Evolutionary conservation across 148 eudicot species (phyloP), one percentile per base, ranked within the genome.

Genomic region (Vaccinium darrowii): DNA sequence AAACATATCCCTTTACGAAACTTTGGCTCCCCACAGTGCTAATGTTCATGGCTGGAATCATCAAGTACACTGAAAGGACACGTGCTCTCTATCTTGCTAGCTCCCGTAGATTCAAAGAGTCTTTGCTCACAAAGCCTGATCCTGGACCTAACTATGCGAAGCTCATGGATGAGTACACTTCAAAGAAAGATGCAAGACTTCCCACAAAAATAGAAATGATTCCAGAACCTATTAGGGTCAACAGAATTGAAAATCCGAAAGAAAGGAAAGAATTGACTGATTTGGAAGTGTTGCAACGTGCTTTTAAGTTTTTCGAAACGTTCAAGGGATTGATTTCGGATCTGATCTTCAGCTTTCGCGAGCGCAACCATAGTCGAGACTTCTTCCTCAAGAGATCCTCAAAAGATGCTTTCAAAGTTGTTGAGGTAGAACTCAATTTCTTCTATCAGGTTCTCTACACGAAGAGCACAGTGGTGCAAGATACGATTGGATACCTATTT

Each of bases 401-500:
- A 1, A 79, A 60, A 16, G 91, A 92, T 53, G 94, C 91, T 30
- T 92, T 92, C 76, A 77, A 81, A 79, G 82, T 92, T 9, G 86
- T 92, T 0, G 94, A 92, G 85, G 88, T 88, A 8, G 94, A 92
- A 80, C 88, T 92, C 74, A 91, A 91, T 77, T 90, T 90, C 82
- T 77, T 91, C 71, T 91, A 92, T 56, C 91, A 91, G 10, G 83
- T 87, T 82, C 88, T 92, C 78, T 90, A 81, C 82, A 92, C 93
- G 8, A 92, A 92, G 85, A 60, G 85, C 7, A 51, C 80, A 12
- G 87, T 91, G 23, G 83, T 91, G 43, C 87, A 87, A 50, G 23
- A 60, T n/a, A 18, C 5, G 6, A 11, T 30, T 1, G 94, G 92
- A 30, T 87, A 81, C 16, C 10, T 83, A 5, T 19, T 80, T 10